Conservation (phyloP, 176 grass and related monocot species). For the Ananas comosus region DNA sequence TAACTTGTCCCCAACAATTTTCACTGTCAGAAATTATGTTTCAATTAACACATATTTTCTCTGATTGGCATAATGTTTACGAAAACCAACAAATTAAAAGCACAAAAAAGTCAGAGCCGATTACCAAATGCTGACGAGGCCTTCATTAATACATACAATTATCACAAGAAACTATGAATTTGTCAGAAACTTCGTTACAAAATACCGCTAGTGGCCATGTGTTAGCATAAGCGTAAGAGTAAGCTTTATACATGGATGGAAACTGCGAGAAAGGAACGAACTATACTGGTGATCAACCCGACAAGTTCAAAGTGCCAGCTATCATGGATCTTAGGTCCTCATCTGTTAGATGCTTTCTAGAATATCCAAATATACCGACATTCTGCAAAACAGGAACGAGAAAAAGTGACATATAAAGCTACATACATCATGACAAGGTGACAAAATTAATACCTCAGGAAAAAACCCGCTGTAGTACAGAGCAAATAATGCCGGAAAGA, state of each 20-base stretch:
- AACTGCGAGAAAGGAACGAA: not conserved
- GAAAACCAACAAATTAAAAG: not conserved
- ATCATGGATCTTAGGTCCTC: slow-evolving; percentile 73
- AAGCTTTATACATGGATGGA: too few species aligned
- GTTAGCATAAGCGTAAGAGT: too few species aligned
- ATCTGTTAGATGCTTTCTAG: slow-evolving; percentile 66
- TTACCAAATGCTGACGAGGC: too few species aligned
- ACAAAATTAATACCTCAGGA: slow-evolving; percentile 39
- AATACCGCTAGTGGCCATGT: too few species aligned
- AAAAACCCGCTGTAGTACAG: slow-evolving; percentile 82
- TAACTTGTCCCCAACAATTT: slow-evolving; percentile 85
- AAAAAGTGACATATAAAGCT: slow-evolving; percentile 8
- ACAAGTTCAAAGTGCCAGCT: slow-evolving; percentile 80
- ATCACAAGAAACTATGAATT: too few species aligned
- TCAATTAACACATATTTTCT: not conserved
- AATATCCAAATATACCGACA: slow-evolving; percentile 95
- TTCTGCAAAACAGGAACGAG: slow-evolving; percentile 42
- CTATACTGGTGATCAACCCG: slow-evolving; percentile 89
- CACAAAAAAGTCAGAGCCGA: too few species aligned
- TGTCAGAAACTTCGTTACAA: too few species aligned
- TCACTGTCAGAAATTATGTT: slow-evolving; percentile 45
- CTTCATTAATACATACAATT: too few species aligned
- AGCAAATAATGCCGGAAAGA: slow-evolving; percentile 85
- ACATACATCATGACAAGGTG: not conserved
- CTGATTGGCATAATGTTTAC: not conserved